Evolutionary conservation across 129 eudicot species (phyloP).

Genomic region (Flaveria ramosissima): DNA sequence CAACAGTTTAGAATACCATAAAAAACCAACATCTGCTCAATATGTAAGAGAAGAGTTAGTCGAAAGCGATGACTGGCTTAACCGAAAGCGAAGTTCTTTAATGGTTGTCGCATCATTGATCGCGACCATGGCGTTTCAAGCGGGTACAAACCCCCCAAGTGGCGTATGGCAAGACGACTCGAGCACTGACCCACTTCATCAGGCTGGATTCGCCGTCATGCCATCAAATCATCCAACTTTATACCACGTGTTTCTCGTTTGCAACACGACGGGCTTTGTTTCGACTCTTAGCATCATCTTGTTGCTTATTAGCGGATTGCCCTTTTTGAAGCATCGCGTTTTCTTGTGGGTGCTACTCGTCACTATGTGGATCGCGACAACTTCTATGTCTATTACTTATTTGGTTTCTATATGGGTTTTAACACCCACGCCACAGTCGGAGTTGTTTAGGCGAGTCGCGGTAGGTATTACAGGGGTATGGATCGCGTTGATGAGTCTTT

Average conservation of each 20-base stretch:
- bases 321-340: conserved; percentile 31
- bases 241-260: conserved; percentile 28
- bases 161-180: conserved; percentile 47
- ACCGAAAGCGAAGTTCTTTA: conserved; percentile 33
- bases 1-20: background rate
- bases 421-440: conserved; percentile 17
- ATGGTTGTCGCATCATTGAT: conserved; percentile 67
- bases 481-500: conserved; percentile 45
- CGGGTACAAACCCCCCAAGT: conserved; percentile 51
- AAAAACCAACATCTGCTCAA: background rate
- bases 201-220: conserved; percentile 48
- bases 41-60: background rate
- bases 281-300: conserved; percentile 50
- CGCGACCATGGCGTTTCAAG: conserved; percentile 63
- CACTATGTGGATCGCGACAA: conserved; percentile 53
- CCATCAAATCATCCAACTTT: conserved; percentile 9
- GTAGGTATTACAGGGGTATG: conserved; percentile 28
- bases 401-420: conserved; percentile 32
- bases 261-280: conserved; percentile 45
- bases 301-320: conserved; percentile 56
- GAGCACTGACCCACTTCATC: background rate
- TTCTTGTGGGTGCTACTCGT: conserved; percentile 52
- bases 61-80: conserved; percentile 41
- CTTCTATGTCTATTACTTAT: conserved; percentile 45
- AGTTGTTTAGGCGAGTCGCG: background rate